Base-by-base conservation (phyloP, 2,329 filamentous ascomycete genomes). In the Paramyrothecium sp. region DNA sequence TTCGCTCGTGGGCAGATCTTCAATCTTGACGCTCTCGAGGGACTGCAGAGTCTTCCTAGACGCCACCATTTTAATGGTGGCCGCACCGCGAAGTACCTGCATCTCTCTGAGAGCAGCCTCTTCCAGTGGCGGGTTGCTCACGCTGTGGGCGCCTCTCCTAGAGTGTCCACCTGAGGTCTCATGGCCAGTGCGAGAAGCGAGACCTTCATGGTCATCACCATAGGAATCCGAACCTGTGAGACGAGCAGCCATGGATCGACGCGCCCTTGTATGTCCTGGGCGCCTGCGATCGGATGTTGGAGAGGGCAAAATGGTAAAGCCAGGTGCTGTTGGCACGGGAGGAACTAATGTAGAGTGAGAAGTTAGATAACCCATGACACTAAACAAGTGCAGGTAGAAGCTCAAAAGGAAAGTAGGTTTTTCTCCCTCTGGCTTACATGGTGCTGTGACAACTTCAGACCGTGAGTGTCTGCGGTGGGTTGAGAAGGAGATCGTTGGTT, bases 1-100 rank as follows among this genome's bases (percentile, higher is more conserved):
- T 59, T 84, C 81, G 46, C 65, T 71, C 49, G 81, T 75, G 0
- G 76, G 65, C 2, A 86, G 67, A 10, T 75, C 76, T 1, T 74
- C 66, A 17, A 82, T 67, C 5, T 76, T 66, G 3, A 86, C 76
- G 51, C 70, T 77, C 60, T 81, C 68, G 3, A 85, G 68, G 7
- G 79, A 76, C 13, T 71, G 68, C 13, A 85, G 66, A 3, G 81
- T 80, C 17, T 66, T 68, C 59, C 72, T 77, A 1, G 80, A 83
- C 3, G 80, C 81, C 7, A 83, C 75, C 60, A 76, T 71, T 63
- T 78, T 81, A 44, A 69, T 77, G 0, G 71, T 65, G 21, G 76
- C 58, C 8, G 75, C 69, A 17, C 80, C 80, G 47, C 81, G 77
- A 34, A 80, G 63, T 7, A 82, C 55, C 63, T 84, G 81, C 16